Evolutionary conservation across 345 rosid species (phyloP).

Genomic region (Hevea brasiliensis): DNA sequence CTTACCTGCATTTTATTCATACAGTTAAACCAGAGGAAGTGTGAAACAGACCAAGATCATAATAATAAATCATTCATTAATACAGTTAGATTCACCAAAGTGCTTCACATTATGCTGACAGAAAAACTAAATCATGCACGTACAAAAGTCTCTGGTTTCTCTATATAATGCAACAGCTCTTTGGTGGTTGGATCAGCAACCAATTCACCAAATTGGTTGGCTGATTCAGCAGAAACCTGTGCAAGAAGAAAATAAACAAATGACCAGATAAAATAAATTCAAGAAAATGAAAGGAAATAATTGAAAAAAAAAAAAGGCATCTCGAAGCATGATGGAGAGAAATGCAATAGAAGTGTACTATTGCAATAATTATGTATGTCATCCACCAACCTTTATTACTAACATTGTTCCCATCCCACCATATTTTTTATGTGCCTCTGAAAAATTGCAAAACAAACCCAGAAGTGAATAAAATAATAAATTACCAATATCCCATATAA

Average conservation of each 20-base stretch:
- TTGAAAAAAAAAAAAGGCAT: background rate
- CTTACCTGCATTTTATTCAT: slow-evolving; percentile 57
- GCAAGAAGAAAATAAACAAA: background rate
- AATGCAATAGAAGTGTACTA: slow-evolving; percentile 1
- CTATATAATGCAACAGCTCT: slow-evolving; percentile 82
- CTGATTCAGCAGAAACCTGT: slow-evolving; percentile 91
- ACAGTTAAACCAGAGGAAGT: slow-evolving; percentile 15
- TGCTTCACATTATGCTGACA: background rate
- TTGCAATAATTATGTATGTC: background rate
- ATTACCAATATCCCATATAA: background rate
- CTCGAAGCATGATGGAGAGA: background rate
- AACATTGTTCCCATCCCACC: slow-evolving; percentile 80
- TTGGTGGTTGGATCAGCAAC: slow-evolving; percentile 74
- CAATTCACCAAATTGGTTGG: slow-evolving; percentile 77
- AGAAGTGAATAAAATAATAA: slow-evolving; percentile 1
- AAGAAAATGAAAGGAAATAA: background rate
- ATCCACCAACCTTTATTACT: slow-evolving; percentile 64
- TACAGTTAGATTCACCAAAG: too few species aligned
- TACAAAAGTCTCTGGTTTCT: slow-evolving; percentile 93
- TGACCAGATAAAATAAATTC: background rate
- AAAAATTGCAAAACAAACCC: slow-evolving; percentile 3
- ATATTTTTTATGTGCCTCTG: slow-evolving; percentile 71
- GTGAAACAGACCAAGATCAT: background rate
- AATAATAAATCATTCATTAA: slow-evolving; percentile 5
- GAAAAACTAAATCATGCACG: slow-evolving; percentile 24